These are phyloP conservation scores for Exophiala calicioides DNA, from an alignment of 2,329 filamentous ascomycete genomes.

Conservation along the genomic window DNA sequence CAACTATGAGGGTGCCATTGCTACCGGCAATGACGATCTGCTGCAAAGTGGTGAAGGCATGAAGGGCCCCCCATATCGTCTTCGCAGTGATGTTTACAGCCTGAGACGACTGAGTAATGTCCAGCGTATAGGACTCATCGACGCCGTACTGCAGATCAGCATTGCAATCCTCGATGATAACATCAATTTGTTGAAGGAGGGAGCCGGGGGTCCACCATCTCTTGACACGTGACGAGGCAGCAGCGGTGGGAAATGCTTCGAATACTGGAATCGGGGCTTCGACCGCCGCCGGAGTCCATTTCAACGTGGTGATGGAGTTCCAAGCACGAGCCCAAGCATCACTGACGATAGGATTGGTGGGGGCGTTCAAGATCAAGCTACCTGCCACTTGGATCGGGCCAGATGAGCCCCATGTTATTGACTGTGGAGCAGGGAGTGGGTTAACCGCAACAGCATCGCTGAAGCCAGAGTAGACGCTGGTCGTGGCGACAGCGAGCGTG, in stretches of 20 bases:
- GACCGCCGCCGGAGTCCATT: slow-evolving; percentile 56
- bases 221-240: slow-evolving; percentile 21
- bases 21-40: slow-evolving; percentile 56
- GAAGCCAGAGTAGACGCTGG: slow-evolving; percentile 3
- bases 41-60: slow-evolving; percentile 60
- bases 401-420: slow-evolving; percentile 55
- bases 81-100: slow-evolving; percentile 50
- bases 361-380: slow-evolving; percentile 42
- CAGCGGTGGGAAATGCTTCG: slow-evolving; percentile 52
- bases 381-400: slow-evolving; percentile 49
- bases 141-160: slow-evolving; percentile 58
- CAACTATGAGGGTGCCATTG: slow-evolving; percentile 48
- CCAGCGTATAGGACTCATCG: slow-evolving; percentile 58
- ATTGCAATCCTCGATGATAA: slow-evolving; percentile 48
- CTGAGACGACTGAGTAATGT: slow-evolving; percentile 43
- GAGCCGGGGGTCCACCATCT: slow-evolving; percentile 19
- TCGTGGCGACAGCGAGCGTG: background rate
- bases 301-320: slow-evolving; percentile 49
- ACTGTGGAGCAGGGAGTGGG: slow-evolving; percentile 55
- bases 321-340: slow-evolving; percentile 55
- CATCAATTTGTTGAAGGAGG: slow-evolving; percentile 46
- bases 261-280: slow-evolving; percentile 56
- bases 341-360: slow-evolving; percentile 41
- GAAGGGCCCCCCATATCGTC: slow-evolving; percentile 57
- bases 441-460: slow-evolving; percentile 52